phyloP scores from a whole-genome alignment of 2,329 filamentous ascomycete species.

The Penicillium thymicola region DNA sequence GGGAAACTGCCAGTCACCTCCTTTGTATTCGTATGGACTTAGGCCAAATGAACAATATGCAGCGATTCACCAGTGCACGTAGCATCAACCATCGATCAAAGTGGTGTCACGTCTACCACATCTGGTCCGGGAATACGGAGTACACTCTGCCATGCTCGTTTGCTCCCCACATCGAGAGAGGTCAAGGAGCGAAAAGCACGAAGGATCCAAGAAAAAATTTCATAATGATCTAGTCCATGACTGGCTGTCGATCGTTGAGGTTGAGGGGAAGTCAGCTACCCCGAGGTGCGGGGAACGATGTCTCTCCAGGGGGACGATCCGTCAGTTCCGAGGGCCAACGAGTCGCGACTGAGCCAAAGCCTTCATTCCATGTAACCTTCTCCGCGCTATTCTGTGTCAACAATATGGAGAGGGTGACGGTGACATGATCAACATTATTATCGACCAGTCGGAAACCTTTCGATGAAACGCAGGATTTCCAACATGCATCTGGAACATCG shows the following conservation, averaged over 20 bases:
- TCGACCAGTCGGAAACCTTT: neutral
- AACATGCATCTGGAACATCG: neutral
- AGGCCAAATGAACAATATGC: neutral
- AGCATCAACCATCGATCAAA: neutral
- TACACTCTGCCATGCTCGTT: neutral
- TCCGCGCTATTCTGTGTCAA: neutral
- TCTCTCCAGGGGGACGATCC: slow-evolving; percentile 3
- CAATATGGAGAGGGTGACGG: neutral
- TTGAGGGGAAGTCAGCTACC: slow-evolving; percentile 5
- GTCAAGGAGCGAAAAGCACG: neutral
- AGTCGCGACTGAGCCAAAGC: neutral
- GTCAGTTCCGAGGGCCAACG: neutral
- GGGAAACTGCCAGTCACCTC: neutral
- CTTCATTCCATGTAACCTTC: slow-evolving; percentile 3
- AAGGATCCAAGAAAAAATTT: neutral
- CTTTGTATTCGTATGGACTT: neutral
- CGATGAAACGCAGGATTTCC: neutral
- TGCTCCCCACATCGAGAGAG: neutral
- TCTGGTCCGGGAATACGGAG: neutral
- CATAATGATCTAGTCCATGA: neutral
- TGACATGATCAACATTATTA: neutral
- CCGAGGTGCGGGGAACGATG: slow-evolving; percentile 20
- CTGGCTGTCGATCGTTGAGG: slow-evolving; percentile 15
- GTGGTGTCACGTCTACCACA: slow-evolving; percentile 9
- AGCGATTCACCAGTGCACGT: neutral